Conservation (phyloP, 768 basidiomycete species). For the Lentinula guzmanii region DNA sequence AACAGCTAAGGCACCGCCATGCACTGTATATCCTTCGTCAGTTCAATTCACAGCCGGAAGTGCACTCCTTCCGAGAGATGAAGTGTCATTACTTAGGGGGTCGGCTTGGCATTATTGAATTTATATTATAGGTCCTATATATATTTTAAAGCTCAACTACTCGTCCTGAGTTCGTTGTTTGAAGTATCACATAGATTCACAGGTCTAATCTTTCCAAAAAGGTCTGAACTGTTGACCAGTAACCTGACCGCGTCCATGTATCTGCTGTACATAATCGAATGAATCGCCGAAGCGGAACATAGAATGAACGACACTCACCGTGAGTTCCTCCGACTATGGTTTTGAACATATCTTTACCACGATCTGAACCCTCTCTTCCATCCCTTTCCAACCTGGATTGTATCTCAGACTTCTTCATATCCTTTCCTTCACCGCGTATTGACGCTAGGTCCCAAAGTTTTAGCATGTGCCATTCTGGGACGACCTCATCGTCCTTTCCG, state of each 20-base stretch:
- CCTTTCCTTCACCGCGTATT: conserved; percentile 42
- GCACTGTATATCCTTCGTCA: too few relatives aligned
- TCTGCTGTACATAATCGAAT: neutral
- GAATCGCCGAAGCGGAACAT: neutral
- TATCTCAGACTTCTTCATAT: neutral
- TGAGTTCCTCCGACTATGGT: neutral
- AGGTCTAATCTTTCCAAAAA: neutral
- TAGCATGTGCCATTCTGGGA: conserved; percentile 73
- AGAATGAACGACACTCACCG: neutral
- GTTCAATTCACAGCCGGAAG: too few relatives aligned
- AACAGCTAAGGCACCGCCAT: too few relatives aligned
- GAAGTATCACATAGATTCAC: neutral
- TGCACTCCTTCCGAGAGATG: too few relatives aligned
- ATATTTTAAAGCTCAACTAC: too few relatives aligned
- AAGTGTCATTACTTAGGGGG: too few relatives aligned
- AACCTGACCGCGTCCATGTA: conserved; percentile 2
- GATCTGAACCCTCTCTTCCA: neutral
- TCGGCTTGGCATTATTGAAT: too few relatives aligned
- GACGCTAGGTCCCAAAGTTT: conserved; percentile 63
- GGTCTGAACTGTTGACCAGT: neutral
- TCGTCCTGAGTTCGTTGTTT: neutral
- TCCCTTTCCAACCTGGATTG: neutral
- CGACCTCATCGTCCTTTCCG: conserved; percentile 65
- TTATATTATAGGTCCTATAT: too few relatives aligned
- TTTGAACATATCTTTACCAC: conserved; percentile 7